Evolutionary conservation across 2,329 filamentous ascomycete species (phyloP).

Genomic region (Apiospora aurea): DNA sequence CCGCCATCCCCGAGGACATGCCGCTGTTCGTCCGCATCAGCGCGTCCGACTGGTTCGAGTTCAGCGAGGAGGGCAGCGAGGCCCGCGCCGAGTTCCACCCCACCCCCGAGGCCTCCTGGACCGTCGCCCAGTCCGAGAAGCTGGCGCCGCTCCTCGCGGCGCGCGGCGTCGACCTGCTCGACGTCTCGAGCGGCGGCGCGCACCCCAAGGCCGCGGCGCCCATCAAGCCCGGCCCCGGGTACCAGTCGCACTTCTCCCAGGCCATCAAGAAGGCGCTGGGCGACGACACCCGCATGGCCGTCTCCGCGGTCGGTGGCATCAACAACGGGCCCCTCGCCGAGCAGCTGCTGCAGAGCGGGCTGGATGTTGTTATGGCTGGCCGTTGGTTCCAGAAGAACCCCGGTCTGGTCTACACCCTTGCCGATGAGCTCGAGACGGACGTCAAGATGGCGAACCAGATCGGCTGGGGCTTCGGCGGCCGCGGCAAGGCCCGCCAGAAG

Average conservation of each 20-base stretch:
- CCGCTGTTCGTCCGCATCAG: constrained; percentile 73
- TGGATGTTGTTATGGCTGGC: constrained; percentile 59
- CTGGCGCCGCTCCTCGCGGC: constrained; percentile 67
- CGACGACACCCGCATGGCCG: constrained; percentile 58
- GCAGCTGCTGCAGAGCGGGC: constrained; percentile 49
- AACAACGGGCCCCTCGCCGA: constrained; percentile 53
- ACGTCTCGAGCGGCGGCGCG: constrained; percentile 70
- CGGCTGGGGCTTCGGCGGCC: constrained; percentile 60
- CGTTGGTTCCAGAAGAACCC: constrained; percentile 67
- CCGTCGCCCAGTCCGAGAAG: constrained; percentile 62
- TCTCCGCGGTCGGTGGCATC: constrained; percentile 61
- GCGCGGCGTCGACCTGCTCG: constrained; percentile 72
- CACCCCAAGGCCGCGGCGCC: constrained; percentile 46
- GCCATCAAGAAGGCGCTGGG: constrained; percentile 71
- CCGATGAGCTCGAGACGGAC: constrained; percentile 57
- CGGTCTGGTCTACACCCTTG: constrained; percentile 61
- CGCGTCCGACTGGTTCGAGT: constrained; percentile 73
- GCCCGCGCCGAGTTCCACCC: constrained; percentile 39
- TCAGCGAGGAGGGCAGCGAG: constrained; percentile 46
- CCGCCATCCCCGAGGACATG: constrained; percentile 67
- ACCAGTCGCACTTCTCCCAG: constrained; percentile 71
- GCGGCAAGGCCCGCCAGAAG: constrained; percentile 33
- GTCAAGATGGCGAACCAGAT: constrained; percentile 61
- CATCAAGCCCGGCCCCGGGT: constrained; percentile 61
- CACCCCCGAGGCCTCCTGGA: constrained; percentile 66